These are phyloP conservation scores for Venturia pyrina DNA, from an alignment of 2,329 filamentous ascomycete species.

Conservation along the genomic window DNA sequence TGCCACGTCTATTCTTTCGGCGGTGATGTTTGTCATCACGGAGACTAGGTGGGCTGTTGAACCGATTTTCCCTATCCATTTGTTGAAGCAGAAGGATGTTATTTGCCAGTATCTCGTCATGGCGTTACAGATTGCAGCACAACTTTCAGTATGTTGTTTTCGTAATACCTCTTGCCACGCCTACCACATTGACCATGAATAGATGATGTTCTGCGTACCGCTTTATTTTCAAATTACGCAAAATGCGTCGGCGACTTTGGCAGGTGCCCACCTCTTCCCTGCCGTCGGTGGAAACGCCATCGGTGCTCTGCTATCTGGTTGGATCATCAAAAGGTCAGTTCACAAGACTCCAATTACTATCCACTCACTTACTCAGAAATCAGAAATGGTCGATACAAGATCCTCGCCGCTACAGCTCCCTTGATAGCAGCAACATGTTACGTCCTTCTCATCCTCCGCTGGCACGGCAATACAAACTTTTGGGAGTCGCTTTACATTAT, in stretches of 20 bases:
- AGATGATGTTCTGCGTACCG: conserved; percentile 27
- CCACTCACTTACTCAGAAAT: conserved; percentile 6
- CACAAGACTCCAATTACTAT: background rate
- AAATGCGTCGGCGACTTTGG: conserved; percentile 45
- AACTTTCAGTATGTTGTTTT: conserved; percentile 39
- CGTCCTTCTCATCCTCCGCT: conserved; percentile 41
- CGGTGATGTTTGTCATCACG: conserved; percentile 21
- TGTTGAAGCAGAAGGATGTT: conserved; percentile 44
- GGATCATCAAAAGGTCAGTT: conserved; percentile 39
- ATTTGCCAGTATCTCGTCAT: conserved; percentile 44
- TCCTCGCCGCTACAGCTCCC: conserved; percentile 41
- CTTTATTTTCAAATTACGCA: conserved; percentile 60
- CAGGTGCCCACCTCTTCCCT: conserved; percentile 53
- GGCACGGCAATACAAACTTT: conserved; percentile 49
- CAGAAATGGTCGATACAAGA: conserved; percentile 51
- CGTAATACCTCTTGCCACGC: background rate
- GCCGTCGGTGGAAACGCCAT: conserved; percentile 57
- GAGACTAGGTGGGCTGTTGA: conserved; percentile 39
- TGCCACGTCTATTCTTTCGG: conserved; percentile 20
- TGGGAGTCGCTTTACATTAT: conserved; percentile 50
- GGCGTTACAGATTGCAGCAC: conserved; percentile 45
- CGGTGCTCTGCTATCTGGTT: conserved; percentile 51
- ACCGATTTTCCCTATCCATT: conserved; percentile 48
- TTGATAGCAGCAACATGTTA: conserved; percentile 43
- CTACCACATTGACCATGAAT: background rate